phyloP scores from a whole-genome alignment of 345 rosid genomes.

The Microcos paniculata region DNA sequence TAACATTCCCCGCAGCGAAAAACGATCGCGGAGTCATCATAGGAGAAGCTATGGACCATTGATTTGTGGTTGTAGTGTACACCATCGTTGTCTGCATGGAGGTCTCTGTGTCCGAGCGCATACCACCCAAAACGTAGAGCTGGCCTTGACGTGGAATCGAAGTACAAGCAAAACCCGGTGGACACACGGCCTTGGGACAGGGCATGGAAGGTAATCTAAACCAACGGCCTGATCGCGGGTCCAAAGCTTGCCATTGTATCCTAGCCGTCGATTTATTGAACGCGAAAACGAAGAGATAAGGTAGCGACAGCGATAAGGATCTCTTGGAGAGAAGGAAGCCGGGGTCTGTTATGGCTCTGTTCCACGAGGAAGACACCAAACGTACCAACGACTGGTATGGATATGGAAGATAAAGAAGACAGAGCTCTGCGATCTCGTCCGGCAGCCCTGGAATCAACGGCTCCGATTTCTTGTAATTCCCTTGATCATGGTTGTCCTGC shows the following conservation, averaged over 20 bases:
- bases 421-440: constrained; percentile 60
- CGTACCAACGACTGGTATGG: constrained; percentile 56
- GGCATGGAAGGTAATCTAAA: constrained; percentile 66
- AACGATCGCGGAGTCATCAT: constrained; percentile 56
- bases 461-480: constrained; percentile 17
- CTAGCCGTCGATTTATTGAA: constrained; percentile 56
- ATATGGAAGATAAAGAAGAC: constrained; percentile 66
- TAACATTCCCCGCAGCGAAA: constrained; percentile 42
- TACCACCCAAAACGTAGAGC: constrained; percentile 69
- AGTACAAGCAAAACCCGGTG: constrained; percentile 58
- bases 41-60: constrained; percentile 57
- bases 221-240: constrained; percentile 64
- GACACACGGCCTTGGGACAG: constrained; percentile 36
- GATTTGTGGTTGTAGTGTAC: constrained; percentile 50
- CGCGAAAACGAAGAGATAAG: constrained; percentile 59
- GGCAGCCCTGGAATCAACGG: constrained; percentile 72
- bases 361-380: constrained; percentile 72
- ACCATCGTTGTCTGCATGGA: constrained; percentile 33
- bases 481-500: background rate
- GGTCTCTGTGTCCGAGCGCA: constrained; percentile 38
- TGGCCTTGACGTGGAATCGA: constrained; percentile 60
- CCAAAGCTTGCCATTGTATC: constrained; percentile 73
- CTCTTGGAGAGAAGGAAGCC: constrained; percentile 38
- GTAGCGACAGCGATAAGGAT: constrained; percentile 47
- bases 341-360: constrained; percentile 50